Evolutionary conservation across 2,329 filamentous ascomycete genomes (phyloP), one percentile per base, ranked within the genome.

Genomic region (Pezicula radicicola): DNA sequence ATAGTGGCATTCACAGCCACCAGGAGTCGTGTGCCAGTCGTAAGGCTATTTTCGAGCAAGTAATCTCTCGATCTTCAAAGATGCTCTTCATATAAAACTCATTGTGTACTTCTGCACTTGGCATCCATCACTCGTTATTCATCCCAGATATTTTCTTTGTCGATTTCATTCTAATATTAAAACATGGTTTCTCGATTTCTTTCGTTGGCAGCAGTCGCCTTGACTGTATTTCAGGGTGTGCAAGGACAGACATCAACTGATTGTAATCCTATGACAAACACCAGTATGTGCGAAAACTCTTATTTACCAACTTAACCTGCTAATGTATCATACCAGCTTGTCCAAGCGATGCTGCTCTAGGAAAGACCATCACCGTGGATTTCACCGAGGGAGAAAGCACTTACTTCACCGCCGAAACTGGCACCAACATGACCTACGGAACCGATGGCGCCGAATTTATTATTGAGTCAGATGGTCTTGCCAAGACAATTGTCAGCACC

Each of bases 401-500:
- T 28, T 84, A 88, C 59, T 82, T 82, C 48, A 86, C 82, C 7
- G 84, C 83, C 47, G 88, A 88, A 47, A 71, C 70, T 18, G 39
- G 39, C 15, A 42, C 39, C 18, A 42, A 18, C 7, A 76, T 93
- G 51, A 73, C 74, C 13, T 91, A 85, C 66, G 77, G 78, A 51
- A 67, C 76, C 43, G 72, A 73, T n/a, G 89, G 88, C 36, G 87
- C 88, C 41, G 73, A 79, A 51, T 92, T 95, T 72, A 87, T 79
- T 47, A 85, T 96, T 71, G 73, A 69, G 50, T 78, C 85, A 66
- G 78, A 83, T 57, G 83, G 86, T 57, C 83, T 95, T 63, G 88
- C 90, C 0, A 89, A 91, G 1, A 95, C 90, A 1, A 80, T 96
- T 55, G 80, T 84, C 57, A 85, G 88, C 45, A 83, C 84, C 61